phyloP scores from a whole-genome alignment of 1,284 basidiomycete genomes.

The Flammula alnicola region DNA sequence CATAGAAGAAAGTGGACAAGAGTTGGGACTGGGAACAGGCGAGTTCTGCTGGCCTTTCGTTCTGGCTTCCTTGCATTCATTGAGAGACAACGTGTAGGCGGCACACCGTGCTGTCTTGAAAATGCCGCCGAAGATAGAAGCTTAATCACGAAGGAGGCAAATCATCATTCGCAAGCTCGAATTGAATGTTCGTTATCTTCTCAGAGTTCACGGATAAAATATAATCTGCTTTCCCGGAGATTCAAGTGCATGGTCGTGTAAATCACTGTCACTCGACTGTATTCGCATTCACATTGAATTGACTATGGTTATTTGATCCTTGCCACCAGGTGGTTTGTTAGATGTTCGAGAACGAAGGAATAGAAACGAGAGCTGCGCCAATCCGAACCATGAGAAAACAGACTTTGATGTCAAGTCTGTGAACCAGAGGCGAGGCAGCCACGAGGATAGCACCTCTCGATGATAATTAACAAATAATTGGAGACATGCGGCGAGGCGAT shows the following conservation, averaged over 20 bases:
- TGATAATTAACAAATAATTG: too few species aligned
- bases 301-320: too few species aligned
- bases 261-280: too few species aligned
- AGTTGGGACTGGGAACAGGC: not conserved
- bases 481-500: not conserved
- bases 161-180: slow-evolving; percentile 12
- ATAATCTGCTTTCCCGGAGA: not conserved
- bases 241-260: too few species aligned
- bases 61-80: slow-evolving; percentile 6
- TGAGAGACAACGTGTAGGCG: slow-evolving; percentile 17
- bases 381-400: slow-evolving; percentile 6
- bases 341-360: too few species aligned
- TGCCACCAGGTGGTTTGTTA: too few species aligned
- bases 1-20: not conserved
- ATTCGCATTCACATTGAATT: too few species aligned
- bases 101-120: slow-evolving; percentile 8
- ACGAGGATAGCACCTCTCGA: slow-evolving; percentile 10
- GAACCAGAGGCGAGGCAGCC: slow-evolving; percentile 5
- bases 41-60: not conserved
- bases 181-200: not conserved
- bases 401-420: not conserved
- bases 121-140: slow-evolving; percentile 16
- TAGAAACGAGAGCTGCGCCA: too few species aligned
- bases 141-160: slow-evolving; percentile 8
- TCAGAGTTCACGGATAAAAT: not conserved